These are phyloP conservation scores for Chaetomiaceae sp. DNA, from an alignment of 2,329 filamentous ascomycete genomes.

Conservation along the genomic window DNA sequence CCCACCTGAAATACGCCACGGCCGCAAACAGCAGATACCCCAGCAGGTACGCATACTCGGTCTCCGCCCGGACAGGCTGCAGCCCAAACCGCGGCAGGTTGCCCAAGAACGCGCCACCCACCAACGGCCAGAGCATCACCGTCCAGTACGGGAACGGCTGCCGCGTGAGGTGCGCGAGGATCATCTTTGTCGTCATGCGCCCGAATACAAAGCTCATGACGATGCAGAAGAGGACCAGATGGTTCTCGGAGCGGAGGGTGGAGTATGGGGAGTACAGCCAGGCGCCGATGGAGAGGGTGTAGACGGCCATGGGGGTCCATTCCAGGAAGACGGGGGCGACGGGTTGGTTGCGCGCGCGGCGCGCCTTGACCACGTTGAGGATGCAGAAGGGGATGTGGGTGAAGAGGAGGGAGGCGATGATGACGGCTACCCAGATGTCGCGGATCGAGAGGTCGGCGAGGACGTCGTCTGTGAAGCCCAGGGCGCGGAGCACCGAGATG, in stretches of 20 bases:
- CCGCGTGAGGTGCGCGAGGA: slow-evolving; percentile 86
- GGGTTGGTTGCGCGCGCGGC: slow-evolving; percentile 66
- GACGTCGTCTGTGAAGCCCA: slow-evolving; percentile 43
- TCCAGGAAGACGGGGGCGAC: slow-evolving; percentile 82
- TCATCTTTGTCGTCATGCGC: slow-evolving; percentile 98
- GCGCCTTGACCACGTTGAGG: slow-evolving; percentile 74
- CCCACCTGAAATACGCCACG: slow-evolving; percentile 91
- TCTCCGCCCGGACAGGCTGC: slow-evolving; percentile 55
- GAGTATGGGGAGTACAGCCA: slow-evolving; percentile 93
- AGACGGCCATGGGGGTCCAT: slow-evolving; percentile 88
- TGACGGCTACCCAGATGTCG: slow-evolving; percentile 79
- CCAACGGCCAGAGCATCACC: slow-evolving; percentile 78
- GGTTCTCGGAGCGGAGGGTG: slow-evolving; percentile 73
- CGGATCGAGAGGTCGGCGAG: slow-evolving; percentile 71
- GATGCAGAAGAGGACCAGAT: slow-evolving; percentile 85
- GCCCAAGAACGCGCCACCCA: slow-evolving; percentile 76
- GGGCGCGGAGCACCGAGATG: slow-evolving; percentile 29
- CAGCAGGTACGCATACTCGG: slow-evolving; percentile 78
- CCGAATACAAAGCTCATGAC: slow-evolving; percentile 97
- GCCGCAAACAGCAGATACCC: slow-evolving; percentile 78
- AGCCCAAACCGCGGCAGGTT: slow-evolving; percentile 79
- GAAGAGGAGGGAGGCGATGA: slow-evolving; percentile 60
- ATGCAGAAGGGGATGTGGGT: slow-evolving; percentile 87
- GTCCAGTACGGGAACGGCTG: slow-evolving; percentile 98
- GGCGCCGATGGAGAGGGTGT: slow-evolving; percentile 65